phyloP scores from a whole-genome alignment of 2,329 filamentous ascomycete species.

The Lachnellula arida region DNA sequence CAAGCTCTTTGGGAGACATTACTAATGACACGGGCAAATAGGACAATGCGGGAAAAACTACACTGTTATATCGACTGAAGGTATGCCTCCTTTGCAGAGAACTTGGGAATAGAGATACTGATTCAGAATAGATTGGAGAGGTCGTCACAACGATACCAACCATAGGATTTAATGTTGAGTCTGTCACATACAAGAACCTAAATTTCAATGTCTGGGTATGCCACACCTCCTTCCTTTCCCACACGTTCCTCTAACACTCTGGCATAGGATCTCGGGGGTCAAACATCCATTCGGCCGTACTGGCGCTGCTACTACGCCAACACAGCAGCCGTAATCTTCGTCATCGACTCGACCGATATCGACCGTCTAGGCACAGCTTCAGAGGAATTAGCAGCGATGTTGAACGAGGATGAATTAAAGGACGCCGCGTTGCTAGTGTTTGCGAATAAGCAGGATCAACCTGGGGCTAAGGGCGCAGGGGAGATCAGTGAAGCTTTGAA shows the following conservation, averaged over 20 bases:
- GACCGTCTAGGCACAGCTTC: constrained; percentile 88
- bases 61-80: constrained; percentile 92
- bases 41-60: constrained; percentile 99
- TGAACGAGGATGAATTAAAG: constrained; percentile 93
- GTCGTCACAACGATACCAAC: constrained; percentile 99
- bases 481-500: constrained; percentile 94
- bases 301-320: constrained; percentile 99
- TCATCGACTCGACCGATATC: constrained; percentile 97
- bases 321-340: constrained; percentile 96
- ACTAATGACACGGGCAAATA: constrained; percentile 36
- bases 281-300: constrained; percentile 98
- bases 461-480: constrained; percentile 90
- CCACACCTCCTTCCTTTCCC: constrained; percentile 7
- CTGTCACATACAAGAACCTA: constrained; percentile 95
- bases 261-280: constrained; percentile 75
- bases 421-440: constrained; percentile 92
- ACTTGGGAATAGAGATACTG: constrained; percentile 5
- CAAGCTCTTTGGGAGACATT: background rate
- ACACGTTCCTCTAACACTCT: background rate
- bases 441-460: constrained; percentile 98
- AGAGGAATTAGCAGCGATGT: constrained; percentile 89
- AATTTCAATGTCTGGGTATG: constrained; percentile 98
- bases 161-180: constrained; percentile 99
- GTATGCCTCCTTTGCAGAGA: constrained; percentile 41
- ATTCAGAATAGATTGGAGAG: constrained; percentile 73